Evolutionary conservation across 163 green algal genomes (phyloP).

Genomic region (Coccomyxa subellipsoidea): DNA sequence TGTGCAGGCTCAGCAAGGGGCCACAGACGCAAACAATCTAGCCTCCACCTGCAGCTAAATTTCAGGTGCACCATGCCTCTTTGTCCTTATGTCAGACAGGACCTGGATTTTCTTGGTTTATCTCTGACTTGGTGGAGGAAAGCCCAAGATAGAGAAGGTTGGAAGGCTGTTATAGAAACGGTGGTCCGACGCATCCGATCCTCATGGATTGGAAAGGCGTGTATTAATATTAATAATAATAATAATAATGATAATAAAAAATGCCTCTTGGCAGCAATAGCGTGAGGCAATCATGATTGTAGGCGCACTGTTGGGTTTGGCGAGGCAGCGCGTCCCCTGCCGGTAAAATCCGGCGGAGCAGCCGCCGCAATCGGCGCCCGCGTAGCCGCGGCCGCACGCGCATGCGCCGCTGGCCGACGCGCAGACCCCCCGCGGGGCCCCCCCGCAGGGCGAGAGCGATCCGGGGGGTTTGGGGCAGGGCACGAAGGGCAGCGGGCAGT

Average conservation of each 20-base stretch:
- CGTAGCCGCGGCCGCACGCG: slow-evolving; percentile 20
- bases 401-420: slow-evolving; percentile 19
- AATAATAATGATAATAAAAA: not conserved
- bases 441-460: slow-evolving; percentile 22
- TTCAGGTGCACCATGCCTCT: too few species aligned
- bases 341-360: slow-evolving; percentile 22
- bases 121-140: too few species aligned
- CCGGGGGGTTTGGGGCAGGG: slow-evolving; percentile 16
- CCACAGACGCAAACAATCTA: not conserved
- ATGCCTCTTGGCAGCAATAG: not conserved
- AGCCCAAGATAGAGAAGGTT: too few species aligned
- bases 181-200: too few species aligned
- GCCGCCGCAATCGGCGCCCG: slow-evolving; percentile 24
- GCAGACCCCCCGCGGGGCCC: slow-evolving; percentile 21
- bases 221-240: not conserved
- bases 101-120: not conserved
- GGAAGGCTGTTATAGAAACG: too few species aligned
- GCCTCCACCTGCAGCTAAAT: too few species aligned
- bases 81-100: not conserved
- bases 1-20: not conserved
- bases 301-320: not conserved
- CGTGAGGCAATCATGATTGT: not conserved
- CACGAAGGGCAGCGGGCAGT: not conserved
- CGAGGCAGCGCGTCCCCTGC: slow-evolving; percentile 23
- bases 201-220: too few species aligned